Conservation (phyloP, 345 rosid genomes). For the Moringa oleifera region DNA sequence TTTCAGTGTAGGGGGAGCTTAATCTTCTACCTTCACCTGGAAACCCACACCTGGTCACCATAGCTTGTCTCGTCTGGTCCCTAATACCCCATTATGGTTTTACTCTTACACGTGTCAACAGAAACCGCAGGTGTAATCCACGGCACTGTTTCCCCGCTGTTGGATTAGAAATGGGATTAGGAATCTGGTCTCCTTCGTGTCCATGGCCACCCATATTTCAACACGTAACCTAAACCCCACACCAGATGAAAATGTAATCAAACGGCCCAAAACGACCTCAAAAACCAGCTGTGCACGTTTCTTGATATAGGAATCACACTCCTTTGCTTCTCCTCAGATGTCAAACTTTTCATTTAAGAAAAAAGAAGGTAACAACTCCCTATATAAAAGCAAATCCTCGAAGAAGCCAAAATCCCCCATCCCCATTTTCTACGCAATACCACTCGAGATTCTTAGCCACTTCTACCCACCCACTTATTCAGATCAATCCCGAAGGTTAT, state of each 20-base stretch:
- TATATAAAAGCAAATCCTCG: constrained; percentile 3
- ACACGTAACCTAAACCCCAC: constrained; percentile 21
- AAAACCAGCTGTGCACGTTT: constrained; percentile 18
- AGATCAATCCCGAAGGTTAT: constrained; percentile 33
- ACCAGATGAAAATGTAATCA: constrained; percentile 16
- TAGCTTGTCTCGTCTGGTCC: too few relatives aligned
- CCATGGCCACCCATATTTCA: background rate
- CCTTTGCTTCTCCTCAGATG: constrained; percentile 3
- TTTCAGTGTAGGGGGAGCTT: too few relatives aligned
- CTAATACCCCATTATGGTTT: too few relatives aligned
- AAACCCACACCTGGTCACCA: too few relatives aligned
- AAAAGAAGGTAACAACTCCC: background rate
- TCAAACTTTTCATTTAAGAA: constrained; percentile 6
- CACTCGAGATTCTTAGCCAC: constrained; percentile 15
- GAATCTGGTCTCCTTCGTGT: constrained; percentile 31
- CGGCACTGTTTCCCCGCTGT: constrained; percentile 19
- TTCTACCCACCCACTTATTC: constrained; percentile 13
- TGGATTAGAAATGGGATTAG: constrained; percentile 5
- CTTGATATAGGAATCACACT: constrained; percentile 5
- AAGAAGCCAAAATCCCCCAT: constrained; percentile 9
- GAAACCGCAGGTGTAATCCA: background rate
- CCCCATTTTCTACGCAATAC: constrained; percentile 19
- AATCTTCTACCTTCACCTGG: too few relatives aligned
- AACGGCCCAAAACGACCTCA: constrained; percentile 22
- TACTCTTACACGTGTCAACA: constrained; percentile 18